Percentiles rank a stretch among this genome's conserved stretches.
These are phyloP conservation scores for Durotheca rogersii DNA, from an alignment of 495 filamentous ascomycete genomes.

Conservation along the genomic window DNA sequence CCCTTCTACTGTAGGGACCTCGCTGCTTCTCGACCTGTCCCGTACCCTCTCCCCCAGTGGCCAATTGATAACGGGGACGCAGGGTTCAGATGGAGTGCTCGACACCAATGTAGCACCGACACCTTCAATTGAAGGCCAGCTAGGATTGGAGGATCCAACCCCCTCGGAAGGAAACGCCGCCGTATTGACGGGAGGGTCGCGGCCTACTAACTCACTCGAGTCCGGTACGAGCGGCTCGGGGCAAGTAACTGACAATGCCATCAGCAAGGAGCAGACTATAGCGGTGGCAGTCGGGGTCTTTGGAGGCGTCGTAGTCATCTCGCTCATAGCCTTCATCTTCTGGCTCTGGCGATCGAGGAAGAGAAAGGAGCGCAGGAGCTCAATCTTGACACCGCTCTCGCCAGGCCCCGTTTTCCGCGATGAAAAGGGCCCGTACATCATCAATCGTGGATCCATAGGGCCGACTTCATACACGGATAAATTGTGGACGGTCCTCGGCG, in stretches of 20 bases:
- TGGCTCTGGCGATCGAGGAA: conserved; percentile 50
- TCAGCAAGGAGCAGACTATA: conserved; percentile 39
- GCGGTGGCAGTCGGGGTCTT: conserved; percentile 52
- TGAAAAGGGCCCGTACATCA: conserved; percentile 46
- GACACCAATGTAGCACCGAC: conserved; percentile 5
- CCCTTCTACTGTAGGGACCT: neutral
- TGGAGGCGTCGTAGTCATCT: conserved; percentile 48
- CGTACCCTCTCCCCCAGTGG: conserved; percentile 2
- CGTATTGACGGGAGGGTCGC: conserved; percentile 1
- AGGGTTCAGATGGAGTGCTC: neutral
- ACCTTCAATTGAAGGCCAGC: conserved; percentile 1
- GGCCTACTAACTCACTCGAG: conserved; percentile 13
- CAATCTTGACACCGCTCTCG: conserved; percentile 48
- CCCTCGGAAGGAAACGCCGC: conserved; percentile 2
- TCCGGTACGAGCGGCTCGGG: conserved; percentile 14
- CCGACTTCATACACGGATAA: conserved; percentile 43
- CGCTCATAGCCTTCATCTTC: conserved; percentile 47
- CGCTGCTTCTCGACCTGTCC: neutral
- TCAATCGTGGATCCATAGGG: conserved; percentile 44
- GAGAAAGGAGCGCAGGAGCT: conserved; percentile 41
- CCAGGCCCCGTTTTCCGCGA: conserved; percentile 26
- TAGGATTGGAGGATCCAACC: conserved; percentile 1
- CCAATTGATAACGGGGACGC: neutral
- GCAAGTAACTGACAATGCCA: conserved; percentile 21
- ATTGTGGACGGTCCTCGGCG: conserved; percentile 39